Conservation (phyloP, 768 basidiomycete species). For the Serendipita sp. region DNA sequence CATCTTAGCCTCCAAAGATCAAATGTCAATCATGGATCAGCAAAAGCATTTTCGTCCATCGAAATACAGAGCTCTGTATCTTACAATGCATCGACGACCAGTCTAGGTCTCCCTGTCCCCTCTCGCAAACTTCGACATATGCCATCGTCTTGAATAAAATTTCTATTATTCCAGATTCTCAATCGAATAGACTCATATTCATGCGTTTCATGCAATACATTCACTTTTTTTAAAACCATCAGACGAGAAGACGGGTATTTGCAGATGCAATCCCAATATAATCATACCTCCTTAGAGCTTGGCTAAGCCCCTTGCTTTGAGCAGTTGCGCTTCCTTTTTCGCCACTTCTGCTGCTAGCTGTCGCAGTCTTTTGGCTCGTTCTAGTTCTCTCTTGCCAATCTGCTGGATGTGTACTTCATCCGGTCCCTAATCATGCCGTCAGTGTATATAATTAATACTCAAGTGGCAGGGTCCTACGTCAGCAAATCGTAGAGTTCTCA, state of each 20-base stretch:
- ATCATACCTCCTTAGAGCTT: neutral
- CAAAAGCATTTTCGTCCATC: too few species aligned
- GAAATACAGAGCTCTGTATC: neutral
- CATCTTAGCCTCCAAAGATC: too few species aligned
- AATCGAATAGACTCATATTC: too few species aligned
- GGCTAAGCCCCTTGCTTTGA: conserved; percentile 7
- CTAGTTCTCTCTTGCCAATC: conserved; percentile 79
- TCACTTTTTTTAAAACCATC: too few species aligned
- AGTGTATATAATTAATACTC: conserved; percentile 5
- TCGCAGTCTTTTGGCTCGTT: conserved; percentile 47
- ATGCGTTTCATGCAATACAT: too few species aligned
- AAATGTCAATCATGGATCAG: too few species aligned
- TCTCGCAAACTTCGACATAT: neutral
- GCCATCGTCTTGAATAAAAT: too few species aligned
- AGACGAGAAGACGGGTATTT: too few species aligned
- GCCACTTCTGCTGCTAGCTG: conserved; percentile 38
- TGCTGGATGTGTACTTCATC: conserved; percentile 84
- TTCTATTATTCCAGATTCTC: too few species aligned
- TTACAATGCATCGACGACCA: neutral
- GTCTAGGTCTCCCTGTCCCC: neutral
- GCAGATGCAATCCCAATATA: too few species aligned
- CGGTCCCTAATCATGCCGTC: conserved; percentile 15
- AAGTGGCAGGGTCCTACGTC: conserved; percentile 37
- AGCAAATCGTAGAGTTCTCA: conserved; percentile 78
- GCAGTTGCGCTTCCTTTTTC: conserved; percentile 42